phyloP scores from a whole-genome alignment of 169 alveolate species.

The Eimeria maxima region DNA sequence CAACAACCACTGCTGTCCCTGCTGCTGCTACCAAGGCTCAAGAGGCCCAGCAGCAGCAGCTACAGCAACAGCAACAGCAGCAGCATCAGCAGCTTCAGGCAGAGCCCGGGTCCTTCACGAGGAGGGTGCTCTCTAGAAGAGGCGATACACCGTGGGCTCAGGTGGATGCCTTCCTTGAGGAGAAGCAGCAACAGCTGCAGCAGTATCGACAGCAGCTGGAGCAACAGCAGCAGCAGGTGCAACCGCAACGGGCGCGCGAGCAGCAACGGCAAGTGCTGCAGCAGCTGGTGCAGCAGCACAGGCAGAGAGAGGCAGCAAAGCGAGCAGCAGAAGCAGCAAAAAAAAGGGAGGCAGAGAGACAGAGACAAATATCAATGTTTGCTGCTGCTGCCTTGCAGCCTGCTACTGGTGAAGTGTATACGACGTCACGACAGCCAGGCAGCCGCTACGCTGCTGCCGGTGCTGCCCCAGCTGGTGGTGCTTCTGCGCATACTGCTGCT shows the following conservation, averaged over 20 bases:
- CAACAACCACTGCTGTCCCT: constrained; percentile 21
- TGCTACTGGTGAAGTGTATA: neutral
- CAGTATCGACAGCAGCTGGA: constrained; percentile 4
- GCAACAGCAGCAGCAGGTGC: constrained; percentile 4
- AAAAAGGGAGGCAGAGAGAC: neutral
- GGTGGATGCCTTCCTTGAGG: neutral
- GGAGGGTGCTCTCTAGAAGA: neutral
- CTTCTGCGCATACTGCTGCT: neutral
- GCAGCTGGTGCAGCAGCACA: constrained; percentile 31
- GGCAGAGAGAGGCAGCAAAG: constrained; percentile 28
- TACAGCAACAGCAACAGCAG: constrained; percentile 30
- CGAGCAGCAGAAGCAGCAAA: neutral
- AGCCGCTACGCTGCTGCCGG: neutral
- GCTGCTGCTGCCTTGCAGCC: constrained; percentile 37
- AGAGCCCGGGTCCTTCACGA: neutral
- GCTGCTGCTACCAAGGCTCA: constrained; percentile 45
- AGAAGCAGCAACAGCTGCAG: constrained; percentile 38
- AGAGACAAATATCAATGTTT: neutral
- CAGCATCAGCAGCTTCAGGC: too few species aligned
- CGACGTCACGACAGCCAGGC: neutral
- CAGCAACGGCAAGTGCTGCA: neutral
- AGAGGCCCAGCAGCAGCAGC: neutral
- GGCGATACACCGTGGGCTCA: neutral
- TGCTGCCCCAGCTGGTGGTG: neutral
- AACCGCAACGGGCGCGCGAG: neutral